These are phyloP conservation scores for Malus hybrid DNA, from an alignment of 331 rosid genomes.

Conservation along the genomic window DNA sequence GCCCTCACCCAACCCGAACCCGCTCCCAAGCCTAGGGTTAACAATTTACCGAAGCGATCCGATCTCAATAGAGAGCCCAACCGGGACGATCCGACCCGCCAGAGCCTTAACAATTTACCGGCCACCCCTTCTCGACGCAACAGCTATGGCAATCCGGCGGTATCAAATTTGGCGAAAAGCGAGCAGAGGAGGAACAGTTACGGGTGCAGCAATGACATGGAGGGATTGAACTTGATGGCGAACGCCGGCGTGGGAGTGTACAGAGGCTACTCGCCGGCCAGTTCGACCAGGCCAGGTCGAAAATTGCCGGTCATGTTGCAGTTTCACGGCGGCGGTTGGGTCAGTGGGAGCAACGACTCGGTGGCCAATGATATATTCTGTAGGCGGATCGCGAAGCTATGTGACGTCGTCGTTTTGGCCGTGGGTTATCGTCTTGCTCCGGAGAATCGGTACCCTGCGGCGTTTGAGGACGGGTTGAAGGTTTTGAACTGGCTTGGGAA, in stretches of 20 bases:
- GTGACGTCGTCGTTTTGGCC: slow-evolving; percentile 65
- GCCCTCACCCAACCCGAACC: slow-evolving; percentile 54
- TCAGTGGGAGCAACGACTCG: slow-evolving; percentile 83
- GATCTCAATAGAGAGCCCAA: slow-evolving; percentile 28
- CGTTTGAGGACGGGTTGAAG: slow-evolving; percentile 83
- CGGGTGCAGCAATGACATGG: slow-evolving; percentile 31
- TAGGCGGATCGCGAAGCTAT: slow-evolving; percentile 66
- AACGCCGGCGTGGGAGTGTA: slow-evolving; percentile 33
- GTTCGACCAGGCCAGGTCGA: slow-evolving; percentile 24
- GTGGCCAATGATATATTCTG: slow-evolving; percentile 76
- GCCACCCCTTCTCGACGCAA: slow-evolving; percentile 29
- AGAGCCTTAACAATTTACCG: slow-evolving; percentile 1
- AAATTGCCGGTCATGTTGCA: slow-evolving; percentile 74
- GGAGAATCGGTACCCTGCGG: slow-evolving; percentile 80
- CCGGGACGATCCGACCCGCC: slow-evolving; percentile 4
- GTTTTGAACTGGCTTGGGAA: slow-evolving; percentile 91
- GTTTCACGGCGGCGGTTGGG: slow-evolving; percentile 99
- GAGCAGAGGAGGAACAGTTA: slow-evolving; percentile 42
- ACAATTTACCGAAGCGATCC: not conserved
- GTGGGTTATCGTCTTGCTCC: slow-evolving; percentile 89
- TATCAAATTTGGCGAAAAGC: slow-evolving; percentile 5
- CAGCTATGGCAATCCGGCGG: slow-evolving; percentile 37
- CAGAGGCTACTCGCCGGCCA: slow-evolving; percentile 60
- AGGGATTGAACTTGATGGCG: slow-evolving; percentile 60
- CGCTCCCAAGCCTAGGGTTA: slow-evolving; percentile 21